These are phyloP conservation scores for Rhizoctonia solani DNA, from an alignment of 1,284 basidiomycete genomes.

Conservation along the genomic window DNA sequence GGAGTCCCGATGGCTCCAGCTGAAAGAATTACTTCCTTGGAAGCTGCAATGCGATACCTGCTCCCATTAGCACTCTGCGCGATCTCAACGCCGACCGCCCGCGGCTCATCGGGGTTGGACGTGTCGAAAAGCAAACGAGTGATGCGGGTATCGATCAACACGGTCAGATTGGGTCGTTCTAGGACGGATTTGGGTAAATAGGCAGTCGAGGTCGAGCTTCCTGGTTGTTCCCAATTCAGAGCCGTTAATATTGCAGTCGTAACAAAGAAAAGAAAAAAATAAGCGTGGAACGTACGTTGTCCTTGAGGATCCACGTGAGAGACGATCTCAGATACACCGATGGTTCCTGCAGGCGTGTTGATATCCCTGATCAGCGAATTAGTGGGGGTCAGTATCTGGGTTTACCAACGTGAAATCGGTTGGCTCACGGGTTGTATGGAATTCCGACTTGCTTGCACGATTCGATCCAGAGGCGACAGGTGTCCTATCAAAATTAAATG, in stretches of 20 bases:
- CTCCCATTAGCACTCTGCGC: slow-evolving; percentile 38
- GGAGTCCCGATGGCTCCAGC: slow-evolving; percentile 40
- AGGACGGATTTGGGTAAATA: slow-evolving; percentile 48
- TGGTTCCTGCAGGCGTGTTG: slow-evolving; percentile 43
- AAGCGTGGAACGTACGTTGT: slow-evolving; percentile 41
- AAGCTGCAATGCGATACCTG: slow-evolving; percentile 45
- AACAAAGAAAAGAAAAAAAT: not conserved
- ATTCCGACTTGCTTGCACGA: slow-evolving; percentile 41
- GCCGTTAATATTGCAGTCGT: not conserved
- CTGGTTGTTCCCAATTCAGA: too few relatives aligned
- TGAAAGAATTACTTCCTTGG: slow-evolving; percentile 45
- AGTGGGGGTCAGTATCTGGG: not conserved
- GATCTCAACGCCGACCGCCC: slow-evolving; percentile 46
- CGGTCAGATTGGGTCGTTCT: slow-evolving; percentile 49
- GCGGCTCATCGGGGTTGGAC: slow-evolving; percentile 28
- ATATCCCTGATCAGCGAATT: slow-evolving; percentile 44
- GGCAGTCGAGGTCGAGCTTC: slow-evolving; percentile 49
- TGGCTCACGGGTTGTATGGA: slow-evolving; percentile 40
- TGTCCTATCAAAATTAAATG: slow-evolving; percentile 9
- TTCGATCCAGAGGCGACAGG: slow-evolving; percentile 36
- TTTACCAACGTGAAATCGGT: not conserved
- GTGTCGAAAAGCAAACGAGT: slow-evolving; percentile 38
- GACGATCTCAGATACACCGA: slow-evolving; percentile 43
- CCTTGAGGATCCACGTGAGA: slow-evolving; percentile 46
- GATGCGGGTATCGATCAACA: slow-evolving; percentile 47